A percentile compares a stretch with the other conserved stretches of the same genome.
phyloP scores from a whole-genome alignment of 306 rosid species.

The Psophocarpus tetragonolobus region DNA sequence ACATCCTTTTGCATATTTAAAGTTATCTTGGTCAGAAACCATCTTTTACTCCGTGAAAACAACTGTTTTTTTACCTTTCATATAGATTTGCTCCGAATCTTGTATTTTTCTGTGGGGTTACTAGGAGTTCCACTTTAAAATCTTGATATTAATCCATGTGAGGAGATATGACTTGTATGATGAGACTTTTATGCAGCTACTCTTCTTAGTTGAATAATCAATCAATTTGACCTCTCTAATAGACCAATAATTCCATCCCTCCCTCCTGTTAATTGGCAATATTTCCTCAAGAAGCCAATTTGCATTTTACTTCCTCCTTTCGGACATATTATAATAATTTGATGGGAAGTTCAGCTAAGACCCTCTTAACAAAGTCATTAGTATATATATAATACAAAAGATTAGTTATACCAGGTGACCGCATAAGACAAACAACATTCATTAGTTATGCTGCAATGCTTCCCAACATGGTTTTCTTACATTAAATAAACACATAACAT shows the following conservation, averaged over 20 bases:
- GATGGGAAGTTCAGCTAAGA: not conserved
- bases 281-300: conserved; percentile 37
- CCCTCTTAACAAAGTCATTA: not conserved
- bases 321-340: conserved; percentile 28
- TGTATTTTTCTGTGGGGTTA: conserved; percentile 30
- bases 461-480: conserved; percentile 61
- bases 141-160: conserved; percentile 21
- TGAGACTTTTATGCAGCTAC: conserved; percentile 28
- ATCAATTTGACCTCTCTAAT: conserved; percentile 39
- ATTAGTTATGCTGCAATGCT: conserved; percentile 49
- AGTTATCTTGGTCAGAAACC: conserved; percentile 26
- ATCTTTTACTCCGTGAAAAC: conserved; percentile 32
- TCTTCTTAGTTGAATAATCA: conserved; percentile 3
- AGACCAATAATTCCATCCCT: conserved; percentile 19
- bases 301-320: conserved; percentile 34
- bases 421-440: conserved; percentile 51
- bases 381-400: conserved; percentile 15
- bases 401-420: conserved; percentile 37
- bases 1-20: conserved; percentile 31
- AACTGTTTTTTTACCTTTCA: conserved; percentile 16
- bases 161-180: conserved; percentile 16
- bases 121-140: conserved; percentile 15
- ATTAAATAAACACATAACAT: conserved; percentile 34
- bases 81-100: conserved; percentile 37
- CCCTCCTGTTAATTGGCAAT: conserved; percentile 16